phyloP scores from a whole-genome alignment of 2,329 filamentous ascomycete genomes.

The Phialophora chinensis region DNA sequence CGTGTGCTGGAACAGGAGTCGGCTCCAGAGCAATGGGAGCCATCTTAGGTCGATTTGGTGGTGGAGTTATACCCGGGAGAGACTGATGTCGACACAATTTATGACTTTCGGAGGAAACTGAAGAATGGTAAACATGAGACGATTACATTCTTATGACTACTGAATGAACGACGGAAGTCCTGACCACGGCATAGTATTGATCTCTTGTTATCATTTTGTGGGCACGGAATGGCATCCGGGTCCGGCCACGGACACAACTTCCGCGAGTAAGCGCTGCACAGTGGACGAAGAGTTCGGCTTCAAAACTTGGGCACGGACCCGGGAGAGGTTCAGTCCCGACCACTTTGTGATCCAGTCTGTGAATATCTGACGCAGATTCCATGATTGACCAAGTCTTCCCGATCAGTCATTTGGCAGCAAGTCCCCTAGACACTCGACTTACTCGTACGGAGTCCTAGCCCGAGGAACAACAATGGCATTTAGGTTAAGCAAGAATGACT shows the following conservation, averaged over 20 bases:
- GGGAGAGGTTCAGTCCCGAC: background rate
- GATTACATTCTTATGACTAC: background rate
- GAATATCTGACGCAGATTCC: background rate
- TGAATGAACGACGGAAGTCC: background rate
- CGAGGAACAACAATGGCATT: background rate
- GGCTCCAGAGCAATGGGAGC: slow-evolving; percentile 33
- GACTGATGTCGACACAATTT: background rate
- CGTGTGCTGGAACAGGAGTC: slow-evolving; percentile 24
- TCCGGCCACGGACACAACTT: background rate
- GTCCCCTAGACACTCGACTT: background rate
- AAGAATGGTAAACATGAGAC: background rate
- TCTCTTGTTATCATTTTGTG: background rate
- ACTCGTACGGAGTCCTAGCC: background rate
- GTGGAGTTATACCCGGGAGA: background rate
- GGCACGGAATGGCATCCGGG: background rate
- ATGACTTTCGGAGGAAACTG: background rate
- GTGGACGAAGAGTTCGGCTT: background rate
- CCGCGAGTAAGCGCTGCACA: background rate
- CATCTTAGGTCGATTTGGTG: slow-evolving; percentile 20
- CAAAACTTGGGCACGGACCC: background rate
- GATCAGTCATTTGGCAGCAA: background rate
- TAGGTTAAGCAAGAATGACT: slow-evolving; percentile 50
- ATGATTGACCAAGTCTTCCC: background rate
- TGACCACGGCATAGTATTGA: background rate
- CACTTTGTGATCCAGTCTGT: background rate